phyloP scores from a whole-genome alignment of 2,329 filamentous ascomycete species.

The Arthrobotrys pseudoclavata region DNA sequence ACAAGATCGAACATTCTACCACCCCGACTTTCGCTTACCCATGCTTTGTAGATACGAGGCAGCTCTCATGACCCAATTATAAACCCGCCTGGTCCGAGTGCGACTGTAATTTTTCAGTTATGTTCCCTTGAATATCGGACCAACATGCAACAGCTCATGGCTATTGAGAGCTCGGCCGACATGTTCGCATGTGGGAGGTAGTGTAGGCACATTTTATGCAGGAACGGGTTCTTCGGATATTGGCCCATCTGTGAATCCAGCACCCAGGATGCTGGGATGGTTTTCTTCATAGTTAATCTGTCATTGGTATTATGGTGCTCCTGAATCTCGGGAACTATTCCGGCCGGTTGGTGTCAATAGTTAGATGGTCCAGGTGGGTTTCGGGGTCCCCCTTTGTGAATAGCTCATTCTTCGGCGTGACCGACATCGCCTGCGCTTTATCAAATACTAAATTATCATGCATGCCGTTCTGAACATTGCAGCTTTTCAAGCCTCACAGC shows the following conservation, averaged over 20 bases:
- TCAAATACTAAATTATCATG: background rate
- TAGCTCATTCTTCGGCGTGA: constrained; percentile 1
- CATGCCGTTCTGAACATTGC: background rate
- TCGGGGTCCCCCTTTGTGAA: background rate
- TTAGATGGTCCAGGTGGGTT: background rate
- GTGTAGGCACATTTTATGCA: constrained; percentile 30
- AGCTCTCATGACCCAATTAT: constrained; percentile 53
- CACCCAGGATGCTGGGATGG: constrained; percentile 35
- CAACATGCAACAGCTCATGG: constrained; percentile 8
- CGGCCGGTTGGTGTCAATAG: background rate
- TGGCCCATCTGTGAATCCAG: constrained; percentile 33
- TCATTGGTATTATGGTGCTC: background rate
- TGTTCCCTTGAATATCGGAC: background rate
- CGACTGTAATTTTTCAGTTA: constrained; percentile 13
- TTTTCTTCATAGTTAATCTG: constrained; percentile 22
- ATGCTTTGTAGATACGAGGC: constrained; percentile 34
- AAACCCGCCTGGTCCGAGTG: constrained; percentile 44
- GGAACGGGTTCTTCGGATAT: constrained; percentile 42
- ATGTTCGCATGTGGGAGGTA: background rate
- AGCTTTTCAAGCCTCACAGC: constrained; percentile 11
- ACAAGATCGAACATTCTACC: constrained; percentile 44
- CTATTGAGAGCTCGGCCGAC: constrained; percentile 18
- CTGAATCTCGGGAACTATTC: constrained; percentile 23
- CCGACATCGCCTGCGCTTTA: background rate
- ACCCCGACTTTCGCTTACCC: constrained; percentile 48